phyloP scores from a whole-genome alignment of 495 filamentous ascomycete genomes.

The Penicillium odoratum region DNA sequence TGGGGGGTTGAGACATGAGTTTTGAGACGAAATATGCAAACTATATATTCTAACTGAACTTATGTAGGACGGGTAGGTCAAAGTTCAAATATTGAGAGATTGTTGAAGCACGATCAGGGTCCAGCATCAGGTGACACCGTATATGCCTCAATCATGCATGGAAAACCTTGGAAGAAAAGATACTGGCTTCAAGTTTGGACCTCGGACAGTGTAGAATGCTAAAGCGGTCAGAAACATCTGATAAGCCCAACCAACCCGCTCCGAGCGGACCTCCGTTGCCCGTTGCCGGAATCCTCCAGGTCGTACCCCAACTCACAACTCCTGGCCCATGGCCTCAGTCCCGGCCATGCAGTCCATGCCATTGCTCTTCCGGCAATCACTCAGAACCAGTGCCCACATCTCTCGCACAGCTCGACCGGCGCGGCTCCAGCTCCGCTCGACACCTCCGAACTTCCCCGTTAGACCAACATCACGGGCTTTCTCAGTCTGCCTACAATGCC shows the following conservation, averaged over 20 bases:
- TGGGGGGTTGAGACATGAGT: neutral
- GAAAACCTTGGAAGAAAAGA: too few species aligned
- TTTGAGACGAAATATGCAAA: too few species aligned
- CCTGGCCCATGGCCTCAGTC: constrained; percentile 24
- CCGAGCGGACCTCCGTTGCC: constrained; percentile 12
- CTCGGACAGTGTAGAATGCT: neutral
- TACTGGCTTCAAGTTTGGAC: too few species aligned
- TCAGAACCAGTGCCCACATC: constrained; percentile 31
- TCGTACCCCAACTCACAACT: constrained; percentile 14
- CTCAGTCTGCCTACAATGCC: constrained; percentile 42
- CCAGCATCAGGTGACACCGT: neutral
- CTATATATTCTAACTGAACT: too few species aligned
- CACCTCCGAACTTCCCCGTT: constrained; percentile 26
- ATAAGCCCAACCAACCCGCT: constrained; percentile 14
- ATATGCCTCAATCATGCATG: too few species aligned
- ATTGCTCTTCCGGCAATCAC: constrained; percentile 41
- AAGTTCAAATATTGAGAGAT: neutral
- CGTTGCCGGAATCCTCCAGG: constrained; percentile 3
- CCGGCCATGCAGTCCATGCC: constrained; percentile 47
- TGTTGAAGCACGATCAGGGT: neutral
- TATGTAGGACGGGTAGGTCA: too few species aligned
- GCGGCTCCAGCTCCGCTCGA: constrained; percentile 21
- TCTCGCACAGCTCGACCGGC: constrained; percentile 22
- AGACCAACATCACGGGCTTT: constrained; percentile 29
- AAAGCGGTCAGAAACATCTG: constrained; percentile 13